Conservation (phyloP, 1,284 basidiomycete genomes). For the Apiotrichum siamense region DNA sequence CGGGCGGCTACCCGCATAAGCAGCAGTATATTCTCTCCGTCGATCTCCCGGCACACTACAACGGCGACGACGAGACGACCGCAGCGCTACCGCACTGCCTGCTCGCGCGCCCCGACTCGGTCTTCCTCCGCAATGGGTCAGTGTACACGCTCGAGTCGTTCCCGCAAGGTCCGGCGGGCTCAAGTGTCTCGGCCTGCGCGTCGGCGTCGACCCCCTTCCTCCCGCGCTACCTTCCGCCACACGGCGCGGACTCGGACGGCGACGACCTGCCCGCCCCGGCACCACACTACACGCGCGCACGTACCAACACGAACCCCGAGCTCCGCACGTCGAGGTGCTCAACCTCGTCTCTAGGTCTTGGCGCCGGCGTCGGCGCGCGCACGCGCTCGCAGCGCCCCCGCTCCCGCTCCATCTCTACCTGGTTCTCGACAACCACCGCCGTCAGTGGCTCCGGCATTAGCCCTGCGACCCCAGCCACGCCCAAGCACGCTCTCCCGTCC, state of each 20-base stretch:
- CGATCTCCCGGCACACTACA: conserved; percentile 19
- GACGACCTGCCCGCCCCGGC: background rate
- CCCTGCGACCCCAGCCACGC: no score
- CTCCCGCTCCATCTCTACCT: background rate
- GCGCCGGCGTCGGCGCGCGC: no score
- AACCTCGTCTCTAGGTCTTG: no score
- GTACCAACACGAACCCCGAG: background rate
- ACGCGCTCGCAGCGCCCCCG: no score
- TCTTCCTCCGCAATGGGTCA: background rate
- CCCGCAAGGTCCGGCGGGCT: no score
- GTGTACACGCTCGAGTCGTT: background rate
- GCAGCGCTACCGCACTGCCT: background rate
- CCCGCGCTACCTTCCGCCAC: conserved; percentile 1
- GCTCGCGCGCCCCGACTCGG: background rate
- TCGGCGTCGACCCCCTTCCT: background rate
- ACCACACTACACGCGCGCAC: background rate
- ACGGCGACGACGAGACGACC: no score
- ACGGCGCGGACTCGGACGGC: background rate
- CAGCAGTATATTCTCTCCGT: conserved; percentile 23
- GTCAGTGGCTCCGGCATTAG: no score
- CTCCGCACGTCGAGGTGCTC: background rate
- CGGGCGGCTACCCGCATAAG: background rate
- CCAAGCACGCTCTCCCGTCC: background rate
- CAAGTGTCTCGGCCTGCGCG: background rate
- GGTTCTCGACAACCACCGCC: no score